Evolutionary conservation across 2,329 filamentous ascomycete genomes (phyloP).

Genomic region (Atkinsonella texensis): DNA sequence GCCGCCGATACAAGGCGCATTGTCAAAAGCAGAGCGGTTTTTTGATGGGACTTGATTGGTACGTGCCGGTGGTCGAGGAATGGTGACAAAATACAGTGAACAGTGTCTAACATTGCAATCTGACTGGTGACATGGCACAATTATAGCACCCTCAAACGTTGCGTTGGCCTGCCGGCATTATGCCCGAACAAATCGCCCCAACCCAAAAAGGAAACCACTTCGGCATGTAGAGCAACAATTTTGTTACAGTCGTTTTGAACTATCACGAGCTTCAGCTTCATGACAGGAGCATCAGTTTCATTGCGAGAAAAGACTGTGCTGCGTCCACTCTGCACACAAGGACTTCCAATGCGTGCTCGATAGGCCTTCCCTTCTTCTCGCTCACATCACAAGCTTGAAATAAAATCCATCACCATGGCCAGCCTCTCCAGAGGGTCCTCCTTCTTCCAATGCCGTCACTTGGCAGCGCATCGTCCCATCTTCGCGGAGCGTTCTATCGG

Average conservation of each 20-base stretch:
- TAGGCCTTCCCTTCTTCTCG: background rate
- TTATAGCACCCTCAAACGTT: background rate
- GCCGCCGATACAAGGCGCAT: conserved; percentile 16
- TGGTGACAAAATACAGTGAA: background rate
- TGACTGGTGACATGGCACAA: background rate
- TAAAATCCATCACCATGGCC: conserved; percentile 15
- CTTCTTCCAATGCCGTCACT: conserved; percentile 15
- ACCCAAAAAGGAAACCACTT: background rate
- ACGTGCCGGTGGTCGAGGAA: conserved; percentile 5
- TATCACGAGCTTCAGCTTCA: background rate
- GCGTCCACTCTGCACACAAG: background rate
- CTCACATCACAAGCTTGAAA: background rate
- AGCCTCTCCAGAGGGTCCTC: conserved; percentile 19
- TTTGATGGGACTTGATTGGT: conserved; percentile 14
- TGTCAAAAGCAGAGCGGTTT: conserved; percentile 16
- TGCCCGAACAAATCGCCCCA: background rate
- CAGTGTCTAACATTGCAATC: background rate
- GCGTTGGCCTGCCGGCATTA: background rate
- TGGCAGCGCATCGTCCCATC: conserved; percentile 11
- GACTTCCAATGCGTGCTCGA: background rate
- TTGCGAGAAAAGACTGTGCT: background rate
- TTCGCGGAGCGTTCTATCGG: conserved; percentile 11
- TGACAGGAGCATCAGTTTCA: background rate
- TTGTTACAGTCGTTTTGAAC: background rate
- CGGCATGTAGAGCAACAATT: background rate